A percentile compares a stretch with the other conserved stretches of the same genome.
phyloP scores from a whole-genome alignment of 2,329 filamentous ascomycete genomes.

The Fusarium sp. region DNA sequence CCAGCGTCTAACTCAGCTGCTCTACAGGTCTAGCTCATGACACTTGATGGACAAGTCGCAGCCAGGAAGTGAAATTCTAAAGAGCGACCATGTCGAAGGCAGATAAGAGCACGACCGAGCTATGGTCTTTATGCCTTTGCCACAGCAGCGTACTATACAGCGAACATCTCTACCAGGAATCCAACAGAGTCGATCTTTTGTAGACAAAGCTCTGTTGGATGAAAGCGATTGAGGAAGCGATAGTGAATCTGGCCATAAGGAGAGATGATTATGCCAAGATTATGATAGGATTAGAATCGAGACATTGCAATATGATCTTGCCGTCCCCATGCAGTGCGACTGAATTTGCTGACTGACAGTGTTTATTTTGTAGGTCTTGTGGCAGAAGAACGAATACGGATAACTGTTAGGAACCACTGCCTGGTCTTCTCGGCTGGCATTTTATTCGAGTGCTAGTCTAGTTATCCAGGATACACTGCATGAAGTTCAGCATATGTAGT shows the following conservation, averaged over 20 bases:
- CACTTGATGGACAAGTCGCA: conserved; percentile 22
- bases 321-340: neutral
- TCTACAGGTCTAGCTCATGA: conserved; percentile 19
- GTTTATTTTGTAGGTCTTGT: neutral
- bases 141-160: neutral
- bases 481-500: neutral
- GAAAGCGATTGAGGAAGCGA: conserved; percentile 4
- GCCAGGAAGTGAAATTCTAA: neutral
- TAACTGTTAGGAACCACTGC: neutral
- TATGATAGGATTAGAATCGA: conserved; percentile 27
- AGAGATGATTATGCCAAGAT: neutral
- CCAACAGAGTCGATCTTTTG: conserved; percentile 23
- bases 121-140: conserved; percentile 3
- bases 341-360: neutral
- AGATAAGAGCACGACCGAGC: conserved; percentile 11
- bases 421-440: neutral
- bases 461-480: neutral
- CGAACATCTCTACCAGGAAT: conserved; percentile 14
- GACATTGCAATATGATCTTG: conserved; percentile 6
- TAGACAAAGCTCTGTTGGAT: conserved; percentile 9
- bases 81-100: conserved; percentile 9
- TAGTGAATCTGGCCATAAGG: neutral
- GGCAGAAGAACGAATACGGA: neutral
- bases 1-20: conserved; percentile 2
- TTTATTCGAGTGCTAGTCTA: neutral